These are phyloP conservation scores for Oryza officinalis DNA, from an alignment of 176 grass and related monocot genomes.

Conservation along the genomic window DNA sequence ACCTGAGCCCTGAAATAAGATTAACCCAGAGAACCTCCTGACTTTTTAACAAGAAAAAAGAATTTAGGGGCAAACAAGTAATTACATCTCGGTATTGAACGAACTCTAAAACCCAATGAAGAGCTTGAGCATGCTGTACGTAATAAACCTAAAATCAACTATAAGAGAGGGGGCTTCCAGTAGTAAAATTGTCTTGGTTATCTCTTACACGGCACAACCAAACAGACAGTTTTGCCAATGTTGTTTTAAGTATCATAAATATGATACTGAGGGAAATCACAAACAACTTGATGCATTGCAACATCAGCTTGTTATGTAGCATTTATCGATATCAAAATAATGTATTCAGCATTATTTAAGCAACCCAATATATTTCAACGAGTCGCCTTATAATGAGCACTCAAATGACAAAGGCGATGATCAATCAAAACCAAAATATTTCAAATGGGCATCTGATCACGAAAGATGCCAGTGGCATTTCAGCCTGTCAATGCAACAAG, in stretches of 20 bases:
- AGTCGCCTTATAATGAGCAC: not conserved
- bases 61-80: not conserved
- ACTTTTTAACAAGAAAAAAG: not conserved
- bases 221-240: not conserved
- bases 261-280: not conserved
- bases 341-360: not conserved
- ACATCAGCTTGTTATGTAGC: not conserved
- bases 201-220: not conserved
- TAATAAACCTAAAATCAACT: not conserved
- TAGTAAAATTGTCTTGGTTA: not conserved
- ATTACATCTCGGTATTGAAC: not conserved
- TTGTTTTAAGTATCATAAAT: not conserved
- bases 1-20: not conserved
- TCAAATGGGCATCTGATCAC: not conserved
- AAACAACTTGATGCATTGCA: not conserved
- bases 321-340: not conserved
- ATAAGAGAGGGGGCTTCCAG: not conserved
- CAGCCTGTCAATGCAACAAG: not conserved
- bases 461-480: not conserved
- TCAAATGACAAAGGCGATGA: not conserved
- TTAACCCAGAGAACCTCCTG: not conserved
- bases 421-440: not conserved
- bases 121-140: not conserved
- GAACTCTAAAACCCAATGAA: not conserved
- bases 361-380: not conserved